These are phyloP conservation scores for Hansfordia pulvinata DNA, from an alignment of 2,329 filamentous ascomycete genomes.

Conservation along the genomic window DNA sequence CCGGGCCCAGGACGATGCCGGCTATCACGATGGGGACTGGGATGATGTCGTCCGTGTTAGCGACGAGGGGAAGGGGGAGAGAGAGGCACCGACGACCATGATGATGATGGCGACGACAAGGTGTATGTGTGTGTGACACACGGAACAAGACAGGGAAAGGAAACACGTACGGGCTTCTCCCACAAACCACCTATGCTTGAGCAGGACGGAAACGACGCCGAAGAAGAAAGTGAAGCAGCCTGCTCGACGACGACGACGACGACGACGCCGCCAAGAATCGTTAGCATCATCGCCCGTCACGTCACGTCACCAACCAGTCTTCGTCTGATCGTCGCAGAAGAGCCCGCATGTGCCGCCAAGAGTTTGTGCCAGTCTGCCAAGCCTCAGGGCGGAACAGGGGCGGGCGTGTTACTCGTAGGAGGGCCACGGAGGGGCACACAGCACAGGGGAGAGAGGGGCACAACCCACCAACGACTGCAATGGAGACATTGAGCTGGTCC, in stretches of 20 bases:
- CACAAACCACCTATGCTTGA: conserved; percentile 38
- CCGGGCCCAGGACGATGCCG: conserved; percentile 39
- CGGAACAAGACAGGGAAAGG: no score
- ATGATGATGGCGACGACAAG: no score
- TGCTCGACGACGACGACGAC: conserved; percentile 11
- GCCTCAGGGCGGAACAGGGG: no score
- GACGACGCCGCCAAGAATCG: no score
- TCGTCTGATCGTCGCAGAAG: no score
- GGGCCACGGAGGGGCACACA: conserved; percentile 6
- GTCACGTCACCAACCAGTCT: no score
- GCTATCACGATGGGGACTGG: conserved; percentile 39
- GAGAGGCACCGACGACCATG: no score
- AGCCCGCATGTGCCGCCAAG: no score
- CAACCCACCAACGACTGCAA: conserved; percentile 26
- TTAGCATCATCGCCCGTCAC: no score
- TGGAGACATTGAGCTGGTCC: conserved; percentile 38
- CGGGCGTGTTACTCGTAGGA: conserved; percentile 3
- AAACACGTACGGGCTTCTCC: conserved; percentile 38
- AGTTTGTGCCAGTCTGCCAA: no score
- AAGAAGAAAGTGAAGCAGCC: conserved; percentile 33
- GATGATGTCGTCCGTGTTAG: neutral
- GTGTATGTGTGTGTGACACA: no score
- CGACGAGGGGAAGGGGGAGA: conserved; percentile 1
- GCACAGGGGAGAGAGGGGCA: neutral
- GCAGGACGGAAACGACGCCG: conserved; percentile 35